Base-by-base conservation (phyloP, 495 filamentous ascomycete genomes). In the Platismatia glauca region DNA sequence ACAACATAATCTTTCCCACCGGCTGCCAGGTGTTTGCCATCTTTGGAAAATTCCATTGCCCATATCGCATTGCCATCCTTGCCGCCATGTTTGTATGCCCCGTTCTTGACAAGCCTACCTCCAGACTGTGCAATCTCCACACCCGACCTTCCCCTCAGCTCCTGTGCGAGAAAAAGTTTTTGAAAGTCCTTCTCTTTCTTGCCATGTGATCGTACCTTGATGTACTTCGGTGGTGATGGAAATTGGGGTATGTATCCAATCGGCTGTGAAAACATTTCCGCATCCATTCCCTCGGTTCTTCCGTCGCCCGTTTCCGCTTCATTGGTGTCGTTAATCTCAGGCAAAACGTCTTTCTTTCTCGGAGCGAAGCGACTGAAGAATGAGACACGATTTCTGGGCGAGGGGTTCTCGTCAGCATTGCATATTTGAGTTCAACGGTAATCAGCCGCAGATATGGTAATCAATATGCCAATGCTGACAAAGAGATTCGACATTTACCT, bases 31-130 rank as follows among this genome's bases (percentile, higher is more conserved):
- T 92, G 95, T 70, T 81, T 90, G 16, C 94, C 94, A 77, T 97
- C 94, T 55, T 88, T 90, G 65, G 91, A 97, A 66, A 97, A 97
- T 64, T 90, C 88, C 66, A 89, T 82, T 7, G 94, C 87, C 94
- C 94, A 99, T 37, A 96, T 83, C 6, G 94, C 90, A 63, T 73
- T 74, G 44, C 73, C 70, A 63, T 71, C 41, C 72, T 74, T 33
- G 72, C 75, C 22, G 72, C 71, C 4, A 72, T 74, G 50, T 72
- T 72, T 55, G 73, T 70, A 59, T 67, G 59, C 31, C 18, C 58
- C 55, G 57, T 67, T 24, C 55, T 68, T 57, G 56, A 53, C 48
- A 55, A 48, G 37, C 64, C 71, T 37, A 62, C 73, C 58, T 7
- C 69, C 69, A 24, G 69, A 70, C 53, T 75, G 74, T 35, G 71